Evolutionary conservation across 257 asterid species (phyloP).

Genomic region (Penstemon barbatus): DNA sequence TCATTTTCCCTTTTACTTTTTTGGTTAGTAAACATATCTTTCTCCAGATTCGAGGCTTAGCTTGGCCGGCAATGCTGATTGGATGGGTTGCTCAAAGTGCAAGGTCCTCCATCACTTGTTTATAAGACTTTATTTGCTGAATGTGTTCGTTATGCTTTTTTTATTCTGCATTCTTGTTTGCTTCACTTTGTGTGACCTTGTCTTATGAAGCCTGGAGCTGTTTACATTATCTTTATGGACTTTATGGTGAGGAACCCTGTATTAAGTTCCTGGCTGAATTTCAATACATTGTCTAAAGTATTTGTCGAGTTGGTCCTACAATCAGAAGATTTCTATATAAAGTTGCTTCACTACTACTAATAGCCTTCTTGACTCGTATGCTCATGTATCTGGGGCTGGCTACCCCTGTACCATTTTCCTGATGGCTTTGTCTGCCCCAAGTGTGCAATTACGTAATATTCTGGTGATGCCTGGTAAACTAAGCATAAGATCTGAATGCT

Average conservation of each 20-base stretch:
- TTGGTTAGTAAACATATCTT: slow-evolving; percentile 25
- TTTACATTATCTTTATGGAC: slow-evolving; percentile 5
- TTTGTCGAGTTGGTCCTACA: background rate
- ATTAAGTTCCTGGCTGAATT: slow-evolving; percentile 16
- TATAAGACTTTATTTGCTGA: slow-evolving; percentile 19
- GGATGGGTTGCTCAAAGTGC: slow-evolving; percentile 99
- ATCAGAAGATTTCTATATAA: slow-evolving; percentile 1
- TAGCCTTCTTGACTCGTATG: slow-evolving; percentile 17
- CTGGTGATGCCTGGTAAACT: slow-evolving; percentile 18
- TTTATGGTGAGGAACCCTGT: background rate
- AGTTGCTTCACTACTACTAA: slow-evolving; percentile 16
- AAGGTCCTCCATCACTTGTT: slow-evolving; percentile 49
- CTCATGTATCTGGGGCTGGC: background rate
- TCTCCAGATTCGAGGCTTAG: slow-evolving; percentile 86
- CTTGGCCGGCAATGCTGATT: slow-evolving; percentile 93
- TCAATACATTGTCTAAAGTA: background rate
- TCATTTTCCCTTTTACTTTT: background rate
- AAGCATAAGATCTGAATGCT: background rate
- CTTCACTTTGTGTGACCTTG: slow-evolving; percentile 9
- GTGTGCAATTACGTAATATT: slow-evolving; percentile 5
- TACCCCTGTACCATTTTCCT: slow-evolving; percentile 13
- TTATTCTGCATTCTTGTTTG: slow-evolving; percentile 9
- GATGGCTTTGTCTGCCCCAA: slow-evolving; percentile 1
- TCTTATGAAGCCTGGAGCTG: slow-evolving; percentile 6
- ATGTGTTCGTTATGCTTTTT: slow-evolving; percentile 6